phyloP scores from a whole-genome alignment of 2,329 filamentous ascomycete genomes.

The Phialemoniopsis sp. region DNA sequence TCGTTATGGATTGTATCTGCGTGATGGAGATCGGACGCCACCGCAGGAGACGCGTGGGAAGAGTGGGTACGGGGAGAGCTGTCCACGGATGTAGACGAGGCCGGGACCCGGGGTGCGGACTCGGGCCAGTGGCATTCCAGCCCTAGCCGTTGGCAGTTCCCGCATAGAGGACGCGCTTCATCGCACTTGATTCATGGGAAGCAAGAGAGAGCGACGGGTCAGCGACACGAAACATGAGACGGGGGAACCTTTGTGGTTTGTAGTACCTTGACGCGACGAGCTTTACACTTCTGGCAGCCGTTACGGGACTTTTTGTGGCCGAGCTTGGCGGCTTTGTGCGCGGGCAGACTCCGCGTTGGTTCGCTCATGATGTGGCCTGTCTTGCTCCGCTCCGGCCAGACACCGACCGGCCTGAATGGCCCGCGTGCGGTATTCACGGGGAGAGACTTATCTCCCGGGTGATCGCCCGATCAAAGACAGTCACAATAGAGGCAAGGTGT shows the following conservation, averaged over 20 bases:
- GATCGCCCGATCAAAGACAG: no score
- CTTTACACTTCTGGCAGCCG: slow-evolving; percentile 22
- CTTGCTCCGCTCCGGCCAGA: no score
- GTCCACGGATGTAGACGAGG: neutral
- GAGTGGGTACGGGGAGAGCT: neutral
- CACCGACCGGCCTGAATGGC: no score
- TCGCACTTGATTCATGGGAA: slow-evolving; percentile 16
- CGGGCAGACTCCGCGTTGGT: no score
- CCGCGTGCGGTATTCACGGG: no score
- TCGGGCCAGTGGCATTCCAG: slow-evolving; percentile 15
- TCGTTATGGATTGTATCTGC: no score
- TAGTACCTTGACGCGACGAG: slow-evolving; percentile 20
- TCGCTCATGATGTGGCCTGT: no score
- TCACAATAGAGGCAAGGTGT: no score
- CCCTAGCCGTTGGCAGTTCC: slow-evolving; percentile 16
- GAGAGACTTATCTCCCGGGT: no score
- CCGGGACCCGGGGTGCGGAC: neutral
- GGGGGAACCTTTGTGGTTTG: neutral
- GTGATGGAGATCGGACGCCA: no score
- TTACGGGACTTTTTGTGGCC: slow-evolving; percentile 24
- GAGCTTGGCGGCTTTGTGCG: slow-evolving; percentile 13
- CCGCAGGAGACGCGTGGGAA: neutral
- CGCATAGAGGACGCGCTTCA: slow-evolving; percentile 15
- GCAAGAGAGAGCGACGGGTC: neutral
- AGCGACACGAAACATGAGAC: neutral